Base-by-base conservation (phyloP, 2,329 filamentous ascomycete genomes). In the Trichoderma cornu-damae region DNA sequence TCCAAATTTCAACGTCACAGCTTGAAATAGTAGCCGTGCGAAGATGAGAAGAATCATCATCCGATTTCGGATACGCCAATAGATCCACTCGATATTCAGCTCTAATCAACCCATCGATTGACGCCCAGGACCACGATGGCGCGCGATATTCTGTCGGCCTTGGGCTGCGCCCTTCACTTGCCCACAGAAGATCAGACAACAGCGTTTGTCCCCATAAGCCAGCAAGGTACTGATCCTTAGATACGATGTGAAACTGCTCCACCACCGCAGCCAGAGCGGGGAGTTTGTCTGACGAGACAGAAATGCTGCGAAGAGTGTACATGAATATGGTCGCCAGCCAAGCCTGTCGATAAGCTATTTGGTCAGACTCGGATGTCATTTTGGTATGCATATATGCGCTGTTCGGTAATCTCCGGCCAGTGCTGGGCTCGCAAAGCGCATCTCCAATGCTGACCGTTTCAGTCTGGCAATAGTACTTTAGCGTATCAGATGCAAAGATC, bases 121-220 rank as follows among this genome's bases (percentile, higher is more conserved):
- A 50, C 4, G 54, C 54, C 44, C 54, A 57, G 30, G 54, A 57
- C 54, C 54, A 57, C n/a, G 34, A 38, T 3, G 54, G 54, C 4
- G 54, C 54, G 7, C 34, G 22, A 16, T 50, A 51, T 6, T 24
- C 30, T 11, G 20, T 7, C 2, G 47, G 47, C 3, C 28, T 22
- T 14, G 46, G 32, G 11, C n/a, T 20, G 4, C 20, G 16, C 22
- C 3, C 20, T 12, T 14, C 11, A n/a, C 32, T 37, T 3, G 4
- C 12, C 55, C 46, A 58, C 14, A 44, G 43, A 11, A 58, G 30
- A 18, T 20, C 30, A 2, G 4, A 20, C 24, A 58, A 4, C 6
- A 52, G 46, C 8, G 28, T 32, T 6, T 52, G 18, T 6, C 6
- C 12, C 47, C 55, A 58, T 5, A 46, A 18, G n/a, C 55, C 38